These are phyloP conservation scores for Saccharomycopsis fermentans DNA, from an alignment of 805 yeast genomes.

Conservation along the genomic window DNA sequence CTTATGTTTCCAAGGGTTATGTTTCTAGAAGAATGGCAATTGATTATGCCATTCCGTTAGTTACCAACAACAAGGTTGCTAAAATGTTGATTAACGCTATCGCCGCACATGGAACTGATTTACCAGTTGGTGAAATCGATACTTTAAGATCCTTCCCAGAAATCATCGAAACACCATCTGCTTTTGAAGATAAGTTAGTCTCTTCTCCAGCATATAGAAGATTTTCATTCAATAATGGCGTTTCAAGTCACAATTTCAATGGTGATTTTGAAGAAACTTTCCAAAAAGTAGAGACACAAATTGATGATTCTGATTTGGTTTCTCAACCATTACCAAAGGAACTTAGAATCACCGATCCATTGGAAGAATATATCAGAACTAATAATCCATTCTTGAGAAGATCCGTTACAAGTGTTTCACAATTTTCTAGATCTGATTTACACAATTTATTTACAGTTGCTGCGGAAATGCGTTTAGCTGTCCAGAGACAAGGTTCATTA, in stretches of 20 bases:
- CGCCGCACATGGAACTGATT: slow-evolving; percentile 40
- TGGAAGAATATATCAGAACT: slow-evolving; percentile 63
- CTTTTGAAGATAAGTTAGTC: neutral
- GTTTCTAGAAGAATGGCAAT: slow-evolving; percentile 99
- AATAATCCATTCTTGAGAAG: slow-evolving; percentile 87
- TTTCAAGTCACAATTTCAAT: neutral
- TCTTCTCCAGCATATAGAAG: slow-evolving; percentile 11
- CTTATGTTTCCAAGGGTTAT: slow-evolving; percentile 95
- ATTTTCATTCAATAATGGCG: slow-evolving; percentile 12
- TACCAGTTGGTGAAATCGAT: slow-evolving; percentile 17
- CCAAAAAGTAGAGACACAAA: slow-evolving; percentile 35
- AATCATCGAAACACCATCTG: neutral
- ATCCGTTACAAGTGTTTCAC: slow-evolving; percentile 80
- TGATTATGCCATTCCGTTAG: slow-evolving; percentile 94
- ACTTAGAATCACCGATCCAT: slow-evolving; percentile 67
- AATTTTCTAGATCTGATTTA: slow-evolving; percentile 77
- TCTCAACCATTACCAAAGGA: slow-evolving; percentile 64
- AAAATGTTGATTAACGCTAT: slow-evolving; percentile 92
- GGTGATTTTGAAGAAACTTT: slow-evolving; percentile 22
- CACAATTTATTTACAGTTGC: slow-evolving; percentile 94
- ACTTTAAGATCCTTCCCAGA: slow-evolving; percentile 16
- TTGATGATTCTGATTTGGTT: slow-evolving; percentile 63
- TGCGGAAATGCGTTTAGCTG: slow-evolving; percentile 94
- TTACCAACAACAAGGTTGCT: slow-evolving; percentile 96
- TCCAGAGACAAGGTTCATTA: slow-evolving; percentile 90